Base-by-base conservation (phyloP, 2,329 filamentous ascomycete genomes). In the Penicillium sp. region DNA sequence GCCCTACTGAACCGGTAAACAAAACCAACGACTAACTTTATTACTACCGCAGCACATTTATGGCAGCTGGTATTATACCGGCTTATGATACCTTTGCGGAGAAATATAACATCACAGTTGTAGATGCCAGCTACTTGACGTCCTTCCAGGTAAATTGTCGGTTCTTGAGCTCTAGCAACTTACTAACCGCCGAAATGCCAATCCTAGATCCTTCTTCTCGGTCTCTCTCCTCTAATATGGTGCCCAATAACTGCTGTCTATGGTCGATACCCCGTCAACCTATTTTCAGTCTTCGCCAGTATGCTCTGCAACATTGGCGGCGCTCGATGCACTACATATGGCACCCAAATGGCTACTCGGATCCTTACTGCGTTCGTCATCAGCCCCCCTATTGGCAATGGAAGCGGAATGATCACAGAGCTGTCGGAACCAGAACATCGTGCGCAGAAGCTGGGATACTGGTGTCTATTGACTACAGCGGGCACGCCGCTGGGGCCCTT, bases 161-260 rank as follows among this genome's bases (percentile, higher is more conserved):
- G 11, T 11, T 3, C 19, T 24, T 13, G 21, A 35, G 3, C 13
- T 24, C 11, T 37, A n/a, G 9, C 6, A 10, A 11, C 5, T n/a
- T 5, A 4, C 29, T 26, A 39, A 26, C 27, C 29, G 11, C 11
- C 11, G 24, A 13, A 19, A 26, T 10, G 1, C n/a, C n/a, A 11
- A 10, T 29, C 24, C 9, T 51, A 70, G 66, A 84, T 84, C 35
- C 76, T 79, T 8, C 75, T 84, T 11, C 71, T 84, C 3, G 82
- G 82, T 2, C 74, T 73, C 3, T 76, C 75, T 0, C 82, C 83
- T 0, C 70, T 86, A 1, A 75, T 85, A 61, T 85, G 83, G 83
- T 77, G 78, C 31, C 83, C 82, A 0, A 67, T 86, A 3, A 79
- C 81, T 3, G 77, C 80, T 24, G 72, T 76, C 21, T 85, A 78